Conservation (phyloP, 108 stramenopile genomes). For the Cylindrotheca closterium region DNA sequence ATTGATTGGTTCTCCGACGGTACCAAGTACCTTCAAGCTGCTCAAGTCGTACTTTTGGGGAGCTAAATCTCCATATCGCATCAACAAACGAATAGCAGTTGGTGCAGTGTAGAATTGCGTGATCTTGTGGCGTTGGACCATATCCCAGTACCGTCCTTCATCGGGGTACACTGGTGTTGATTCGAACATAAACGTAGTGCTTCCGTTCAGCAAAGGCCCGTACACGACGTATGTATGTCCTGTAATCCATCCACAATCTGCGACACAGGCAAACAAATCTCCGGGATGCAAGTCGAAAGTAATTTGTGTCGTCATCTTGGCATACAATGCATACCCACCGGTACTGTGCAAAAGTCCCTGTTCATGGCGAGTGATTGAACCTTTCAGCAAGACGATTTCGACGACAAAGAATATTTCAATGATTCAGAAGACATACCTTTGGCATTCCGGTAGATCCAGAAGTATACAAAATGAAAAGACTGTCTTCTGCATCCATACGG, state of each 20-base stretch:
- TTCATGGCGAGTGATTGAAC: not conserved
- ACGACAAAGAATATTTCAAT: not conserved
- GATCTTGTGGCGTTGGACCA: constrained; percentile 88
- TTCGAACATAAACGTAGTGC: constrained; percentile 95
- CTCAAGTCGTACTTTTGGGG: constrained; percentile 86
- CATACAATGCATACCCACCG: constrained; percentile 94
- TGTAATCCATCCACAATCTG: constrained; percentile 93
- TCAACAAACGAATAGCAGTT: constrained; percentile 96
- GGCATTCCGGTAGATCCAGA: constrained; percentile 95
- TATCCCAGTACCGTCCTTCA: constrained; percentile 93
- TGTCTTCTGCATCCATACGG: constrained; percentile 94
- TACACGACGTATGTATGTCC: constrained; percentile 97
- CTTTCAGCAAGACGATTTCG: not conserved
- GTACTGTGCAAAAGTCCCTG: constrained; percentile 89
- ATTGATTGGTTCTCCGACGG: constrained; percentile 99
- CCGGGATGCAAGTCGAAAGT: constrained; percentile 76
- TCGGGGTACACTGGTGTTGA: constrained; percentile 92
- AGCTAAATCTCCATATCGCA: constrained; percentile 88
- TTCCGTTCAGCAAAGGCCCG: constrained; percentile 92
- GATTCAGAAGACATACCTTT: constrained; percentile 41
- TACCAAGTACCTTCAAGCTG: constrained; percentile 85
- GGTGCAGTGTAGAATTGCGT: constrained; percentile 90
- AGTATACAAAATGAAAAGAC: constrained; percentile 97
- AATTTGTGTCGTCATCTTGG: constrained; percentile 79
- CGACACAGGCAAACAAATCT: constrained; percentile 97